Base-by-base conservation (phyloP, 768 basidiomycete species). In the Trametes gibbosa region DNA sequence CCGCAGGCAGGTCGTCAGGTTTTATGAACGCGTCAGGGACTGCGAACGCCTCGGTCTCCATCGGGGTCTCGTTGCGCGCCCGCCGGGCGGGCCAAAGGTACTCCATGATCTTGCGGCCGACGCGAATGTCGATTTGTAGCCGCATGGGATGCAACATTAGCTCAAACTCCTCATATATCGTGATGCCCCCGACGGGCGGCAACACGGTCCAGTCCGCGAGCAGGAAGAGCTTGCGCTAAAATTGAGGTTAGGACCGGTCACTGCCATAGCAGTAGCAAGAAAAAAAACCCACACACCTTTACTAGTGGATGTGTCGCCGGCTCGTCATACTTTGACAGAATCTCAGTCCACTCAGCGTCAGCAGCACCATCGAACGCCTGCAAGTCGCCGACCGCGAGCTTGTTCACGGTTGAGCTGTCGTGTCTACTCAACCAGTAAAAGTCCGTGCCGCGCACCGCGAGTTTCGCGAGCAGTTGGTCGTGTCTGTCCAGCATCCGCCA, bases 171-270 rank as follows among this genome's bases (percentile, higher is more conserved):
- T 93, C 87, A 70, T 93, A 88, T 62, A 97, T 91, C 1, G 87
- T 84, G 63, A 98, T 97, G 13, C 95, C 95, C 19, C 94, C 95
- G 23, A 98, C 94, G 16, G 94, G 91, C 1, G 93, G 83, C n/a
- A 93, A 76, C 24, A 90, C 81, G 3, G 80, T 84, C 95, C 94
- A 96, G 55, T 85, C 83, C 2, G 87, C 87, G 1, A 85, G 76
- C 19, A 87, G 77, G 71, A 96, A 95, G 23, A 92, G 72, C 16
- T 87, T 84, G 58, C 79, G 78, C 88, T 92, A 63, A 16, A 3
- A 27, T 21, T 10, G 1, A 46, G 2, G 21, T 21, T 17, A 54
- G 7, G 32, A 23, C 16, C 45, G 25, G 14, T 29, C 39, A 29
- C n/a, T 4, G n/a, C 64, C 4, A 35, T 57, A 17, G 53, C 46